Percentiles rank a stretch among this genome's conserved stretches.
phyloP scores from a whole-genome alignment of 2,329 filamentous ascomycete species.

The Pyricularia grisea region DNA sequence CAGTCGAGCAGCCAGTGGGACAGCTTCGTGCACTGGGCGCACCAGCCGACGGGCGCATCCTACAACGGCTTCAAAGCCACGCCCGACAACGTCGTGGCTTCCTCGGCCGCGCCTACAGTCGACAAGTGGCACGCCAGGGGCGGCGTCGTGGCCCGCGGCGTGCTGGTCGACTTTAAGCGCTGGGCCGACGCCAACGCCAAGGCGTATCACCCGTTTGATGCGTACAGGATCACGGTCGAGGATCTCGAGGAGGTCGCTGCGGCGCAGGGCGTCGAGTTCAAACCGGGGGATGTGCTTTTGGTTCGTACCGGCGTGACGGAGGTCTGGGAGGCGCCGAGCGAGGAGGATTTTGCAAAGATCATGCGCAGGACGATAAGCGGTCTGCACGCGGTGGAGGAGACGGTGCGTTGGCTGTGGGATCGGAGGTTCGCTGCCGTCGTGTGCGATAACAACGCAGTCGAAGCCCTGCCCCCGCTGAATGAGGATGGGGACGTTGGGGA shows the following conservation, averaged over 20 bases:
- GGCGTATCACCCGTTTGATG: conserved; percentile 39
- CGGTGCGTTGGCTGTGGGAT: conserved; percentile 60
- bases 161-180: conserved; percentile 42
- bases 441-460: conserved; percentile 54
- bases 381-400: conserved; percentile 36
- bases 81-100: background rate
- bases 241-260: conserved; percentile 50
- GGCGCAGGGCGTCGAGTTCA: conserved; percentile 53
- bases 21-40: conserved; percentile 31
- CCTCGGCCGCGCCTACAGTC: background rate
- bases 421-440: conserved; percentile 58
- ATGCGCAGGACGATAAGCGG: conserved; percentile 17
- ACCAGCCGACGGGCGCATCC: background rate
- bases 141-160: conserved; percentile 43
- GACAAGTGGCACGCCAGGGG: conserved; percentile 22
- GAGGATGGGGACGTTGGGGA: background rate
- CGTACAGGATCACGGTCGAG: conserved; percentile 40
- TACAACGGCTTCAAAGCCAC: background rate
- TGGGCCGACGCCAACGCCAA: conserved; percentile 41
- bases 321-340: conserved; percentile 37
- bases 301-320: conserved; percentile 55
- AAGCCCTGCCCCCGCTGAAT: conserved; percentile 21
- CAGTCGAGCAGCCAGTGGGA: conserved; percentile 40
- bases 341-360: conserved; percentile 24
- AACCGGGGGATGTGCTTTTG: conserved; percentile 55